Evolutionary conservation across 2,329 filamentous ascomycete genomes (phyloP), one percentile per base, ranked within the genome.

Genomic region (Tolypocladium guangdongense): DNA sequence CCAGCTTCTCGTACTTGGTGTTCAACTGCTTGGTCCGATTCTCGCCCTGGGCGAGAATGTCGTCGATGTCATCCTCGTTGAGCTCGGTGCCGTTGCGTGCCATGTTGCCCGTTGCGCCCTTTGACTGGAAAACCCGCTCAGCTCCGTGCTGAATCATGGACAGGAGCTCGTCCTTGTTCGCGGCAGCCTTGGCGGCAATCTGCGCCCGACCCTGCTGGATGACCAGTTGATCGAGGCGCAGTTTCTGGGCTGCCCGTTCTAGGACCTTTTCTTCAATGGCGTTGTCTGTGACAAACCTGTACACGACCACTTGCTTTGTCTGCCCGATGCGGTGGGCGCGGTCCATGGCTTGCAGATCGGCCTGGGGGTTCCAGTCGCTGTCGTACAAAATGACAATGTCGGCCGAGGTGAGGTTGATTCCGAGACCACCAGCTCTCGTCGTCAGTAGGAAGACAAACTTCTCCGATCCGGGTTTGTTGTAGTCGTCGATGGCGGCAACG

Each of bases 121-220:
- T 87, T 46, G 77, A 81, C 60, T 87, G 80, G 73, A 99, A 97
- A 0, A 99, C 87, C 60, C 88, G 90, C 67, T 95, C 90, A n/a
- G 95, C 93, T 56, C 93, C 93, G 64, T 99, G 93, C 68, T 99
- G 93, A 64, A 99, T 99, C 93, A 99, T 99, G 58, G 83, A 93
- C 46, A 99, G 76, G 43, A 99, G 80, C 64, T 99, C 93, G 57
- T 97, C 93, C 72, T 99, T 99, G 57, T 90, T 95, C 0, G 91
- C 90, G 8, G 91, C 90, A 49, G 88, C 87, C 75, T 96, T 96
- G 22, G 86, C 86, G 52, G 90, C 90, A 58, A 87, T 87, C 68
- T 97, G 93, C 49, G 92, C 86, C 57, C 93, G 89, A 20, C 93
- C 93, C 74, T 99, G 93, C 65, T 99, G 93, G 63, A 99, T 99